A percentile compares a stretch with the other conserved stretches of the same genome.
Conservation (phyloP, 495 filamentous ascomycete species). For the Astrothelium macrocarpum region DNA sequence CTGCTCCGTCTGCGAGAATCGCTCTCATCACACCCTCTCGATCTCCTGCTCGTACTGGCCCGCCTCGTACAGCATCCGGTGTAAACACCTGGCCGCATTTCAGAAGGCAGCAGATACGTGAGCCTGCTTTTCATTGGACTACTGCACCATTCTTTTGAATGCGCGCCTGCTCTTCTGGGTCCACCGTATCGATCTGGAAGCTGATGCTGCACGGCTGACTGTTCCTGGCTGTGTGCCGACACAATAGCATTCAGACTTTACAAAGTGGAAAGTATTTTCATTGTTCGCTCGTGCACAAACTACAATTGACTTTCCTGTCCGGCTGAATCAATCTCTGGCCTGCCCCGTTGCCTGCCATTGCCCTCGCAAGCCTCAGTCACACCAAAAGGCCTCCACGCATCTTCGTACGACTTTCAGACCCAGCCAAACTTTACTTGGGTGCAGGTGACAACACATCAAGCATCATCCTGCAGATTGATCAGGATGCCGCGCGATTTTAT, state of each 20-base stretch:
- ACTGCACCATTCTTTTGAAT: background rate
- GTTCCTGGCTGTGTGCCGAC: background rate
- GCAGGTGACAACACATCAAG: conserved; percentile 7
- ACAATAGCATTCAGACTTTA: background rate
- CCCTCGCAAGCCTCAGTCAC: background rate
- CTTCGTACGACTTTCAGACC: background rate
- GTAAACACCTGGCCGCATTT: conserved; percentile 3
- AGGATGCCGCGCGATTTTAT: conserved; percentile 34
- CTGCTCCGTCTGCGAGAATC: background rate
- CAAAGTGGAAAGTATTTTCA: background rate
- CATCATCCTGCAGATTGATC: conserved; percentile 1
- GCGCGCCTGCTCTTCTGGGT: conserved; percentile 1
- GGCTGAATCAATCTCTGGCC: background rate
- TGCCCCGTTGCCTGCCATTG: background rate
- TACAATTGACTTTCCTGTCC: background rate
- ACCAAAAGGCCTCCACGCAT: background rate
- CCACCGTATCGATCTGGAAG: background rate
- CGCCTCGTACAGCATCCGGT: conserved; percentile 3
- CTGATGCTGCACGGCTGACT: conserved; percentile 1
- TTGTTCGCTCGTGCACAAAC: conserved; percentile 4
- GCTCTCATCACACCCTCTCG: conserved; percentile 1
- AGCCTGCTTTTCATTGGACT: background rate
- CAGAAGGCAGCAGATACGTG: background rate
- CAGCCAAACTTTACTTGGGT: background rate
- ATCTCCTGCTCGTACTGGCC: background rate